Percentiles rank a stretch among this genome's conserved stretches.
Conservation (phyloP, 768 basidiomycete genomes). For the Tulasnella calospora region DNA sequence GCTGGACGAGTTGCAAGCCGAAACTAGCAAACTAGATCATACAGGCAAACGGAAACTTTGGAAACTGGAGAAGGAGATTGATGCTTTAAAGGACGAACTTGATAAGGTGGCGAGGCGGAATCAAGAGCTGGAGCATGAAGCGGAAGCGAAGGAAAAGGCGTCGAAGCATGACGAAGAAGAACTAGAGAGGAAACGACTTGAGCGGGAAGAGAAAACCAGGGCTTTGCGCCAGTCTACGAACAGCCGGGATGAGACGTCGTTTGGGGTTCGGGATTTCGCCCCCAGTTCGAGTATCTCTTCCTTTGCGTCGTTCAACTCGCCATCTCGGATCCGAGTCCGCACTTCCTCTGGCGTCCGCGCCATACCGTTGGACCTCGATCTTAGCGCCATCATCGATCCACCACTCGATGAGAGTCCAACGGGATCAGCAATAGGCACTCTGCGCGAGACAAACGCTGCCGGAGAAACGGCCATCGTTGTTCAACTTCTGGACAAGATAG, state of each 20-base stretch:
- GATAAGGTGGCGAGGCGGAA: conserved; percentile 68
- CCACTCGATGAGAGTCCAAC: background rate
- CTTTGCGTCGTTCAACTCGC: conserved; percentile 15
- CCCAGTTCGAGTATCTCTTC: conserved; percentile 17
- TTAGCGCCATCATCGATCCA: conserved; percentile 7
- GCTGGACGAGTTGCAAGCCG: conserved; percentile 68
- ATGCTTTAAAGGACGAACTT: conserved; percentile 63
- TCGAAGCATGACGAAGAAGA: conserved; percentile 22
- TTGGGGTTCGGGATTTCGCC: conserved; percentile 11
- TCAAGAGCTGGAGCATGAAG: conserved; percentile 65
- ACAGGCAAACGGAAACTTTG: conserved; percentile 64
- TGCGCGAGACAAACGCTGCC: conserved; percentile 11
- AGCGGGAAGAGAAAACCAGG: conserved; percentile 22
- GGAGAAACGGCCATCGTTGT: conserved; percentile 51
- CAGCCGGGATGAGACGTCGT: background rate
- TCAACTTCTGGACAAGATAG: conserved; percentile 67
- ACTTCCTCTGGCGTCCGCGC: conserved; percentile 1
- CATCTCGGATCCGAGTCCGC: background rate
- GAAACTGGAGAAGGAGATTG: conserved; percentile 76
- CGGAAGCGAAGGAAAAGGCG: conserved; percentile 46
- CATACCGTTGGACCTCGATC: conserved; percentile 6
- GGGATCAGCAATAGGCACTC: background rate
- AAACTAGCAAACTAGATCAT: conserved; percentile 60
- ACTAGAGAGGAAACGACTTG: conserved; percentile 18
- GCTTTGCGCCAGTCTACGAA: conserved; percentile 13